Conservation (phyloP, 139 green algal species). For the Chlorella sorokiniana region DNA sequence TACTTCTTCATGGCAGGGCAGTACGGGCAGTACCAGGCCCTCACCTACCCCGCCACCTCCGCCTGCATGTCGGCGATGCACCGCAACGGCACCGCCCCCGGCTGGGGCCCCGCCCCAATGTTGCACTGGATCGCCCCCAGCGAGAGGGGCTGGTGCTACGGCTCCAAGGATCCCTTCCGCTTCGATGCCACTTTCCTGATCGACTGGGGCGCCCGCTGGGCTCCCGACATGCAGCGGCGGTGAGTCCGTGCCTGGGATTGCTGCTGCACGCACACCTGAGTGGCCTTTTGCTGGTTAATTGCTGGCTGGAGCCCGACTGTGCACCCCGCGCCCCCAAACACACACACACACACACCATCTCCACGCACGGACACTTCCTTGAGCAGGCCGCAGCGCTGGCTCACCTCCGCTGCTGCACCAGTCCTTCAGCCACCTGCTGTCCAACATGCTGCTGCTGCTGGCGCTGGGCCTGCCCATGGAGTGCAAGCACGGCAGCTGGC, state of each 20-base stretch:
- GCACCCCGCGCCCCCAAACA: neutral
- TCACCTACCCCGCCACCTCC: neutral
- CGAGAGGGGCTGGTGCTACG: conserved; percentile 38
- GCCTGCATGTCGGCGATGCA: neutral
- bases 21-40: conserved; percentile 35
- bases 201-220: conserved; percentile 51
- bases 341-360: no score
- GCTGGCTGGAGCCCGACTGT: no score
- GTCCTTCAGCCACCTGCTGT: conserved; percentile 60
- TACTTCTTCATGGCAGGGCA: conserved; percentile 56
- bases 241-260: neutral
- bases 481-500: conserved; percentile 63
- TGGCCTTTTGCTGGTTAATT: no score
- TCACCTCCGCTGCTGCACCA: conserved; percentile 69
- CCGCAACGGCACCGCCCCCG: neutral
- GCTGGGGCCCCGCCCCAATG: conserved; percentile 23
- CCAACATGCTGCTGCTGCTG: conserved; percentile 69
- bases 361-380: neutral
- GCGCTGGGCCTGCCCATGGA: conserved; percentile 63
- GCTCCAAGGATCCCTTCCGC: neutral
- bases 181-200: conserved; percentile 50
- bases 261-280: neutral
- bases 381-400: conserved; percentile 53
- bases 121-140: conserved; percentile 40
- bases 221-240: conserved; percentile 38